Base-by-base conservation (phyloP, 2,329 filamentous ascomycete genomes). In the Fusarium chaquense region DNA sequence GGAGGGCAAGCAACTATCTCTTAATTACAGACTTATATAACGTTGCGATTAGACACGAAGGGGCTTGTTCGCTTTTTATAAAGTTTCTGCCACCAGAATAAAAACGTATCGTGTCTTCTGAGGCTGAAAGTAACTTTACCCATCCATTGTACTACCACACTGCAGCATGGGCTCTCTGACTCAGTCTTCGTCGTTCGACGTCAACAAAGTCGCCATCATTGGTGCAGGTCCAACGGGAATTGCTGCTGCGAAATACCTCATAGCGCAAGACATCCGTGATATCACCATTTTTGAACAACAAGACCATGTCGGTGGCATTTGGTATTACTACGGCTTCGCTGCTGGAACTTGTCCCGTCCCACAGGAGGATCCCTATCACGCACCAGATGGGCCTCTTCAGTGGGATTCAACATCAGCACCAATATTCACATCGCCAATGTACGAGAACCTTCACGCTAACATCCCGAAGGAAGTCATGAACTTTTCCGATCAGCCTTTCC, bases 281-380 rank as follows among this genome's bases (percentile, higher is more conserved):
- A 90, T 98, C 63, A 87, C 90, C 63, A 80, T 98, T 40, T 97
- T 92, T 75, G 96, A 98, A 79, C 93, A 97, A 79, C 90, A 93
- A 70, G 82, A 85, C 45, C 85, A 88, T 49, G 87, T 91, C 9
- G 95, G 94, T 60, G 95, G 96, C 3, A 88, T 96, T 12, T 98
- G 95, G 95, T 91, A 93, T 75, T 94, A 97, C 78, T 90, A 86
- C 67, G 81, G 83, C 30, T 79, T 78, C 63, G 84, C 78, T 58
- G 83, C 77, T 66, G 85, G 72, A 70, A 82, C 76, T 63, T 85
- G 76, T 71, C 85, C 71, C 35, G 82, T 95, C 38, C 93, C 94
- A 10, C 91, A 94, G 76, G 88, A 88, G n/a, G 86, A 87, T 73
- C 86, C 89, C 28, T 86, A 87, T 73, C 84, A 85, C 45, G 85